Base-by-base conservation (phyloP, 225 moss, liverwort and hornwort species). In the Ulota crispa region DNA sequence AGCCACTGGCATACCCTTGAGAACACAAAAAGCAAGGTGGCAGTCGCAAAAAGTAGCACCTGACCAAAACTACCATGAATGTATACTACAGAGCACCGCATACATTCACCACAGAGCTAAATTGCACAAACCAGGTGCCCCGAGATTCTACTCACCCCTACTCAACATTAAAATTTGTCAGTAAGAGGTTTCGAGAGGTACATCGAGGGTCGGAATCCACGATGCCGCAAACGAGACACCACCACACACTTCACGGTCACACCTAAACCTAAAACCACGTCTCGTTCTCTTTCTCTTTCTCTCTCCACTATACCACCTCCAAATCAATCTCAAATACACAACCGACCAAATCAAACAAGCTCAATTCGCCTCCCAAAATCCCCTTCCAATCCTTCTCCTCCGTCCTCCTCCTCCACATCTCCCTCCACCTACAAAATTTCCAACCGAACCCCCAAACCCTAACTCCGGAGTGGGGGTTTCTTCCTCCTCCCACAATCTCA, bases 371-470 rank as follows among this genome's bases (percentile, higher is more conserved):
- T 59, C 69, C 34, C 68, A 3, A 18, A 42, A 45, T 31, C n/a
- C 67, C 45, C 45, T 14, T 23, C 45, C 43, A 13, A 19, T 59
- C 45, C 10, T 31, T 79, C 73, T 75, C 67, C 82, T 59, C 54
- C 57, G 21, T 34, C 72, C 42, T 42, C 20, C 54, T 31, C 69
- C 26, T 55, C 66, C 15, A 24, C 63, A 73, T 70, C 78, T 19
- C 34, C 34, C 72, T 10, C 60, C 32, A 54, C 78, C 78, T 39
- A 20, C 67, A n/a, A 11, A 64, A 68, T 42, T 78, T 19, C 32
- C 31, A n/a, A 28, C 42, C n/a, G 74, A 53, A 32, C 28, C n/a
- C 61, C 63, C 84, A 85, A 85, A 80, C 84, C 84, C 84, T 85
- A 85, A 85, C 84, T 62, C 84, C 56, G 30, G 34, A 72, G 43